phyloP scores from a whole-genome alignment of 2,329 filamentous ascomycete genomes.

The Penicillium sp. region DNA sequence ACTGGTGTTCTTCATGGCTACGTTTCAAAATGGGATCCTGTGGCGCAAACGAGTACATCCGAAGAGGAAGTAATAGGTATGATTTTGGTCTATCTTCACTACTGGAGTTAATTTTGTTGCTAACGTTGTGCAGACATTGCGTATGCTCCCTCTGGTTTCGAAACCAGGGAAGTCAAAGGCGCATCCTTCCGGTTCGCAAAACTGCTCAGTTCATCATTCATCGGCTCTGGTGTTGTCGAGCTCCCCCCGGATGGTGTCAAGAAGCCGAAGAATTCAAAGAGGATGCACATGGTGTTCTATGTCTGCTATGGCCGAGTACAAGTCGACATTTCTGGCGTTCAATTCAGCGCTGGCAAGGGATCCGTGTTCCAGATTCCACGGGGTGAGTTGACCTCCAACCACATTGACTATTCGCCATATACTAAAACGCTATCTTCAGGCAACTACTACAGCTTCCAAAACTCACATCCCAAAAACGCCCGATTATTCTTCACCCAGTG shows the following conservation, averaged over 20 bases:
- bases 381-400: constrained; percentile 61
- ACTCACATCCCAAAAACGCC: constrained; percentile 71
- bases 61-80: constrained; percentile 47
- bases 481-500: constrained; percentile 92
- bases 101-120: neutral
- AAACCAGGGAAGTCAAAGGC: constrained; percentile 60
- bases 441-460: constrained; percentile 90
- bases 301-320: constrained; percentile 80
- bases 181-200: constrained; percentile 87
- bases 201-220: constrained; percentile 79
- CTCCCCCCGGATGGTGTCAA: constrained; percentile 82
- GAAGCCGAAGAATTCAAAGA: constrained; percentile 84
- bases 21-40: constrained; percentile 47
- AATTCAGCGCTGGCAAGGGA: constrained; percentile 81
- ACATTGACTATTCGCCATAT: neutral
- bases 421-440: constrained; percentile 55
- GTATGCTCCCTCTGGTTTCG: constrained; percentile 59
- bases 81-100: neutral
- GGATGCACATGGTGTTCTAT: constrained; percentile 98
- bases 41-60: constrained; percentile 39
- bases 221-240: constrained; percentile 88
- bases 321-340: constrained; percentile 62
- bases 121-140: constrained; percentile 55
- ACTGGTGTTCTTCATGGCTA: constrained; percentile 47
- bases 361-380: constrained; percentile 93